Evolutionary conservation across 345 rosid genomes (phyloP).

Genomic region (Aquilaria sinensis): DNA sequence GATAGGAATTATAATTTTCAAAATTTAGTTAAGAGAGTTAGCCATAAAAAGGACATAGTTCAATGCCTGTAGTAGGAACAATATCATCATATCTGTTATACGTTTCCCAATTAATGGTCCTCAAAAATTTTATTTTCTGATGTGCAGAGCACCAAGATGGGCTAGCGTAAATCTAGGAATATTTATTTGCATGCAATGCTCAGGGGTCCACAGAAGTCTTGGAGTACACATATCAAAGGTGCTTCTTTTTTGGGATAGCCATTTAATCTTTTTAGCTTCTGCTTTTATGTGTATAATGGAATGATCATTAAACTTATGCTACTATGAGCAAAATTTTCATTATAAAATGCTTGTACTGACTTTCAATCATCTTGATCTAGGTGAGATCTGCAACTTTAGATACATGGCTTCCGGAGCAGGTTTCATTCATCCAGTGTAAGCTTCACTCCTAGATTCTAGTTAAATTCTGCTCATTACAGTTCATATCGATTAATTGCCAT

Average conservation of each 20-base stretch:
- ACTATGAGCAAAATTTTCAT: background rate
- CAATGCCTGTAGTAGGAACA: background rate
- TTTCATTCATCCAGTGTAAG: constrained; percentile 77
- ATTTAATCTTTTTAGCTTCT: no score
- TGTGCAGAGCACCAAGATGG: constrained; percentile 84
- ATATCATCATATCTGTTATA: constrained; percentile 2
- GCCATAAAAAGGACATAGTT: background rate
- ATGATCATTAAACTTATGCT: background rate
- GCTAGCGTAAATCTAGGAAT: constrained; percentile 97
- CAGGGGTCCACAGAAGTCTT: constrained; percentile 88
- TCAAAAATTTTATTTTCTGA: constrained; percentile 19
- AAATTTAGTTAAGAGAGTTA: background rate
- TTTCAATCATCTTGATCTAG: constrained; percentile 25
- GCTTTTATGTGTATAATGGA: background rate
- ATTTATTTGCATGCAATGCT: constrained; percentile 96
- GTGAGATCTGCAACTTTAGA: constrained; percentile 92
- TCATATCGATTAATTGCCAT: background rate
- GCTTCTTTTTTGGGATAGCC: background rate
- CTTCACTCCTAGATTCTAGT: constrained; percentile 1
- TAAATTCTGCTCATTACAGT: background rate
- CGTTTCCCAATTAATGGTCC: constrained; percentile 2
- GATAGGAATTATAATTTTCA: background rate
- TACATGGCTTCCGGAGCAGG: constrained; percentile 99
- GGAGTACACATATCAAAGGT: constrained; percentile 99
- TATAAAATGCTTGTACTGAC: constrained; percentile 1